A percentile compares a stretch with the other conserved stretches of the same genome.
phyloP scores from a whole-genome alignment of 495 filamentous ascomycete genomes.

The Penicillium antarcticum region DNA sequence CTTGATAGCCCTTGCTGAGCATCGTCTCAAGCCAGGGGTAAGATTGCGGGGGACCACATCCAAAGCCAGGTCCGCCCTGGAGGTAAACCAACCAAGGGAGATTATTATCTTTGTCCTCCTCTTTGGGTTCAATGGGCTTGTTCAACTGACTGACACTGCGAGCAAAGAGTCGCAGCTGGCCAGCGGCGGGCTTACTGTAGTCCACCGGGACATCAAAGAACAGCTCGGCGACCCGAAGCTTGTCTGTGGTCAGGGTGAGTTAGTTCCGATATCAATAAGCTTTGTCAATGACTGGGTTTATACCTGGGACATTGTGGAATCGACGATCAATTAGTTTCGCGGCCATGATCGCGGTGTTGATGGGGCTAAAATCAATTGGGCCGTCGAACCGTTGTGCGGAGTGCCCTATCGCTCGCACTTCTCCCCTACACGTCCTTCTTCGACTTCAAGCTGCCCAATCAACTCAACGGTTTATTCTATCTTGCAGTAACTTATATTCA shows the following conservation, averaged over 20 bases:
- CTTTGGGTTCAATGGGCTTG: constrained; percentile 55
- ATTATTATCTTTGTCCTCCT: constrained; percentile 50
- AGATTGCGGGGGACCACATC: constrained; percentile 69
- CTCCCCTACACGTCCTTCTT: neutral
- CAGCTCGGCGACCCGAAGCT: constrained; percentile 71
- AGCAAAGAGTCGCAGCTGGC: constrained; percentile 68
- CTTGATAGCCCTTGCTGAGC: constrained; percentile 74
- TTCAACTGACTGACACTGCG: constrained; percentile 65
- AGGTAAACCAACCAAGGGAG: constrained; percentile 64
- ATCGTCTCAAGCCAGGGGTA: constrained; percentile 62
- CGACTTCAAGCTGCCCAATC: neutral
- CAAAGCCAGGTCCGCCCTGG: constrained; percentile 77
- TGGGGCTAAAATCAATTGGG: neutral
- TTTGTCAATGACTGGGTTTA: neutral
- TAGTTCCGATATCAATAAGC: neutral
- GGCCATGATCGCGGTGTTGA: constrained; percentile 23
- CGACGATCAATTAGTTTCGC: constrained; percentile 44
- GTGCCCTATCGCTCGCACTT: neutral
- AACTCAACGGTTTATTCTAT: neutral
- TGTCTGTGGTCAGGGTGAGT: constrained; percentile 48
- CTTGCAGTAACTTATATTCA: neutral
- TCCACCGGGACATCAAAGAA: constrained; percentile 84
- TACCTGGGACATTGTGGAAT: constrained; percentile 44
- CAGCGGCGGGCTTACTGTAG: constrained; percentile 59
- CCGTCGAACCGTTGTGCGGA: constrained; percentile 5